Evolutionary conservation across 768 basidiomycete species (phyloP).

Genomic region (Hemileccinum rubropunctum): DNA sequence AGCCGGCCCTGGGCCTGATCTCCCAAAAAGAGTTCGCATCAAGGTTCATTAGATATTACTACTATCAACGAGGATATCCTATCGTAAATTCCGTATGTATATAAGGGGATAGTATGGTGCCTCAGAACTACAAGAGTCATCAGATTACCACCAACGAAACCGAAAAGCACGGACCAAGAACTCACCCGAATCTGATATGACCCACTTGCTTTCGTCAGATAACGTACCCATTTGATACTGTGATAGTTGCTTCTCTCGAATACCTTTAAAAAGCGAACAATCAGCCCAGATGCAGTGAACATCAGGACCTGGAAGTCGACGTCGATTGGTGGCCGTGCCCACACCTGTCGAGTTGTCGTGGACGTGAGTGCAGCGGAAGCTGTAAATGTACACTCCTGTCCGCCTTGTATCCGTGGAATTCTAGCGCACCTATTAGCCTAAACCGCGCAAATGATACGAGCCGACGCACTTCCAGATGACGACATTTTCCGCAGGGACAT

Average conservation of each 20-base stretch:
- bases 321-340: slow-evolving; percentile 97
- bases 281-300: slow-evolving; percentile 95
- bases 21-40: slow-evolving; percentile 8
- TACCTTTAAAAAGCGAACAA: slow-evolving; percentile 96
- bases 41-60: slow-evolving; percentile 25
- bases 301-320: slow-evolving; percentile 99
- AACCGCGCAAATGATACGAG: neutral
- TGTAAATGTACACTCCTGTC: slow-evolving; percentile 82
- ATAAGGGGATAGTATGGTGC: slow-evolving; percentile 10
- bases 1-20: slow-evolving; percentile 2
- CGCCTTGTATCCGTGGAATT: slow-evolving; percentile 89
- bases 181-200: slow-evolving; percentile 91
- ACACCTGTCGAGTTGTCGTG: slow-evolving; percentile 91
- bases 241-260: slow-evolving; percentile 96
- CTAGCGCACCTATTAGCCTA: slow-evolving; percentile 39
- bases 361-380: slow-evolving; percentile 81
- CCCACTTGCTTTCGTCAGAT: slow-evolving; percentile 91
- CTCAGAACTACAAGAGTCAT: slow-evolving; percentile 28
- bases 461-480: slow-evolving; percentile 93
- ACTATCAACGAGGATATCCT: slow-evolving; percentile 21
- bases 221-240: slow-evolving; percentile 94
- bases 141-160: neutral
- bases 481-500: slow-evolving; percentile 92
- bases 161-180: slow-evolving; percentile 13
- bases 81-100: slow-evolving; percentile 26